A percentile compares a stretch with the other conserved stretches of the same genome.
Evolutionary conservation across 148 eudicot species (phyloP).

Genomic region (Nepenthes gracilis): DNA sequence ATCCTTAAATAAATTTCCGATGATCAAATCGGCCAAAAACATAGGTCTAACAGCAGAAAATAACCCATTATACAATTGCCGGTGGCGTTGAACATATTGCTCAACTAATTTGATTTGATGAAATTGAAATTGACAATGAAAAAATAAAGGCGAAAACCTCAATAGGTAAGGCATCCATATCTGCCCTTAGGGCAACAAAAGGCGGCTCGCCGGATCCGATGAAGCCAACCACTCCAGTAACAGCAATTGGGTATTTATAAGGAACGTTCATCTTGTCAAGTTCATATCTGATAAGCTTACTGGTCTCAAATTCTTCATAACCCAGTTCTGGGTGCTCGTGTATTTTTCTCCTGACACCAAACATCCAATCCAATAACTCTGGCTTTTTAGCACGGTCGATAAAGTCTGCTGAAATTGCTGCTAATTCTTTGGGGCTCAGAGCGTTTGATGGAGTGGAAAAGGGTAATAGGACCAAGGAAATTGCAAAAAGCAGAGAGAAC

Average conservation of each 20-base stretch:
- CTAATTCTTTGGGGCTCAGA: constrained; percentile 9
- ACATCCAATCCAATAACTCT: constrained; percentile 32
- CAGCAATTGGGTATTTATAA: constrained; percentile 34
- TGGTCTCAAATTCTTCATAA: constrained; percentile 41
- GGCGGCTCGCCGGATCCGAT: constrained; percentile 43
- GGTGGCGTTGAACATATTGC: too few species aligned
- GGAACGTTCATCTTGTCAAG: constrained; percentile 36
- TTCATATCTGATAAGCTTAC: constrained; percentile 32
- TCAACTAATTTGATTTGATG: too few species aligned
- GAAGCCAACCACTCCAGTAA: constrained; percentile 35
- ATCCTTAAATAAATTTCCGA: too few species aligned
- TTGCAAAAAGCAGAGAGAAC: too few species aligned
- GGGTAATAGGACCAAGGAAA: too few species aligned
- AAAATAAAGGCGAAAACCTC: constrained; percentile 13
- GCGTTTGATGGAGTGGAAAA: not conserved
- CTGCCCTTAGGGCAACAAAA: constrained; percentile 45
- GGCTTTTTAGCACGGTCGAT: constrained; percentile 25
- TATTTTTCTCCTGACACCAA: constrained; percentile 28
- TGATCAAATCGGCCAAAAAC: too few species aligned
- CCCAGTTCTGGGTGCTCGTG: constrained; percentile 50
- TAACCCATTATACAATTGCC: too few species aligned
- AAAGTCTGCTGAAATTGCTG: constrained; percentile 28
- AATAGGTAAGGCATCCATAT: constrained; percentile 54
- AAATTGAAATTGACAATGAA: too few species aligned
- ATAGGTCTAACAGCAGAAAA: too few species aligned